Conservation (phyloP, 2,329 filamentous ascomycete genomes). For the Chalaropsis ovoidea region DNA sequence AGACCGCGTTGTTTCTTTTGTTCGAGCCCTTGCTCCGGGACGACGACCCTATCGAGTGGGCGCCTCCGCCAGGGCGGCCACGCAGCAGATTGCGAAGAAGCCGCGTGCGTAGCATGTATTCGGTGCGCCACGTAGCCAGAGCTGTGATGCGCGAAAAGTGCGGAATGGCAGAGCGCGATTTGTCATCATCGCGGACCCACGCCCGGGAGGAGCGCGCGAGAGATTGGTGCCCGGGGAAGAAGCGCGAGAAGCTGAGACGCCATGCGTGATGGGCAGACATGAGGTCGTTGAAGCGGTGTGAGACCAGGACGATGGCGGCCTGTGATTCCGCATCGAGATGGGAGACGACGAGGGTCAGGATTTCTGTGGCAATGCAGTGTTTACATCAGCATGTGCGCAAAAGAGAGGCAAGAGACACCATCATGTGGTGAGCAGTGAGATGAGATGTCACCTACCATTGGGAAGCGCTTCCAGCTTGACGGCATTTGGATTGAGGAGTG, state of each 20-base stretch:
- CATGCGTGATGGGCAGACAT: slow-evolving; percentile 89
- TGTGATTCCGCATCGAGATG: slow-evolving; percentile 80
- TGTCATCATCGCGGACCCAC: slow-evolving; percentile 33
- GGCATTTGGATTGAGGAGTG: background rate
- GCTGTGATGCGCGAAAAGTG: slow-evolving; percentile 73
- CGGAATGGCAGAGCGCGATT: slow-evolving; percentile 58
- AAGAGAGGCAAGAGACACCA: background rate
- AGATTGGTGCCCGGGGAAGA: slow-evolving; percentile 63
- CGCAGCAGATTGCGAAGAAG: slow-evolving; percentile 70
- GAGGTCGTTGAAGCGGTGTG: slow-evolving; percentile 72
- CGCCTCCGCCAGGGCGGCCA: slow-evolving; percentile 57
- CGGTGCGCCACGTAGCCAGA: slow-evolving; percentile 87
- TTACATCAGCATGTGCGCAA: slow-evolving; percentile 24
- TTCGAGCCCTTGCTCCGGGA: slow-evolving; percentile 40
- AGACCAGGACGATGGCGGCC: slow-evolving; percentile 72
- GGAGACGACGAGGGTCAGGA: slow-evolving; percentile 82
- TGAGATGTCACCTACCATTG: background rate
- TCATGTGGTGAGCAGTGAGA: too few relatives aligned
- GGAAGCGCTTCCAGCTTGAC: slow-evolving; percentile 8
- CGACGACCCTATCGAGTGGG: slow-evolving; percentile 33
- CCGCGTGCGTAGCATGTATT: slow-evolving; percentile 81
- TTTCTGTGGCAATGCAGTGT: slow-evolving; percentile 50
- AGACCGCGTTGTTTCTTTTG: slow-evolving; percentile 60
- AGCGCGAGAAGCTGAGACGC: slow-evolving; percentile 84
- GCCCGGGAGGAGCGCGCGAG: background rate